Evolutionary conservation across 2,329 filamentous ascomycete species (phyloP).

Genomic region (Rhynchosporium graminicola): DNA sequence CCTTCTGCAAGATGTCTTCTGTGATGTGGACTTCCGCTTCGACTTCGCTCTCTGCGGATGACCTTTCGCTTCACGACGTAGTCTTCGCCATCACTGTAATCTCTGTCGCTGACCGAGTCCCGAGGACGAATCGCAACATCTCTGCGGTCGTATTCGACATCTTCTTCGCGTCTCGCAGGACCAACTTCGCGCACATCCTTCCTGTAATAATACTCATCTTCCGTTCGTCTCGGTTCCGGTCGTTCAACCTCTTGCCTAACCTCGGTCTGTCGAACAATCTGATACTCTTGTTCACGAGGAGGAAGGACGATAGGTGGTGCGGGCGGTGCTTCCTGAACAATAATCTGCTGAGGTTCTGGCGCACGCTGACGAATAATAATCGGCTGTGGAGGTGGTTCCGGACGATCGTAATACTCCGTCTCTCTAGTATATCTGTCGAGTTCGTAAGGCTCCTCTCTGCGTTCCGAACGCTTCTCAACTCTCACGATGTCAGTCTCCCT

Average conservation of each 20-base stretch:
- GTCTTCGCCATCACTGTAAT: slow-evolving; percentile 49
- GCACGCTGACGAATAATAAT: slow-evolving; percentile 59
- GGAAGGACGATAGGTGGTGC: slow-evolving; percentile 52
- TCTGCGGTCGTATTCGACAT: slow-evolving; percentile 45
- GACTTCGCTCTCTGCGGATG: slow-evolving; percentile 52
- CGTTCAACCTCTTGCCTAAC: slow-evolving; percentile 27
- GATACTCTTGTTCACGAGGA: slow-evolving; percentile 32
- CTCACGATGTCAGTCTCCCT: slow-evolving; percentile 34
- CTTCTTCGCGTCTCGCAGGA: slow-evolving; percentile 28
- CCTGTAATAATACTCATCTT: slow-evolving; percentile 43
- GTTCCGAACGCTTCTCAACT: slow-evolving; percentile 34
- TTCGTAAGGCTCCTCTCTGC: slow-evolving; percentile 44
- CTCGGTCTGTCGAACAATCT: slow-evolving; percentile 34
- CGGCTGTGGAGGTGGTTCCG: slow-evolving; percentile 51
- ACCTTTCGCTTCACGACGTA: slow-evolving; percentile 44
- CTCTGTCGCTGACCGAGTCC: slow-evolving; percentile 42
- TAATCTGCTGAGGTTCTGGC: slow-evolving; percentile 59
- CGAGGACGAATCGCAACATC: slow-evolving; percentile 37
- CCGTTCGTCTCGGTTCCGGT: slow-evolving; percentile 31
- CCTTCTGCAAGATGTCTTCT: slow-evolving; percentile 63
- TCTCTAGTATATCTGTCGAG: slow-evolving; percentile 62
- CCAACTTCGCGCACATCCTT: slow-evolving; percentile 39
- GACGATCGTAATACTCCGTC: slow-evolving; percentile 60
- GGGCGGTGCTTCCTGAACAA: slow-evolving; percentile 57
- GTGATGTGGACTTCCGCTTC: slow-evolving; percentile 52